Evolutionary conservation across 73 alveolate species (phyloP).

Genomic region (Paramecium biaurelia): DNA sequence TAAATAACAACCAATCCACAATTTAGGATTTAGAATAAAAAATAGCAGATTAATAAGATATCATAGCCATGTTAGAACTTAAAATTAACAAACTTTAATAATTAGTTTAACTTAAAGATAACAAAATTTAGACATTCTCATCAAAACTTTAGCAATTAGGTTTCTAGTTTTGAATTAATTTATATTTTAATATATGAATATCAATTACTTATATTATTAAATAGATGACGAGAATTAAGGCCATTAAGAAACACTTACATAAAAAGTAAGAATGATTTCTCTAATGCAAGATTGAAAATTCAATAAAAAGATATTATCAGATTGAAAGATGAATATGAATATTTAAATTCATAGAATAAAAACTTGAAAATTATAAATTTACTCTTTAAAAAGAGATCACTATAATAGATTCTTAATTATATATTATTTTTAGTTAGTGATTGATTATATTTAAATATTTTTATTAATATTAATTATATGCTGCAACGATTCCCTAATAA

Average conservation of each 20-base stretch:
- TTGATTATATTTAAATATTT: too few relatives aligned
- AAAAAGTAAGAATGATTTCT: not conserved
- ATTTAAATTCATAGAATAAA: not conserved
- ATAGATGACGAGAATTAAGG: not conserved
- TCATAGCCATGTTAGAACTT: slow-evolving; percentile 60
- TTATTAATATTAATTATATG: not conserved
- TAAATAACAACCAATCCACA: slow-evolving; percentile 41
- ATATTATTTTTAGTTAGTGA: too few relatives aligned
- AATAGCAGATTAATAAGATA: slow-evolving; percentile 53
- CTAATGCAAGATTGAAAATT: too few relatives aligned
- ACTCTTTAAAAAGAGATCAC: too few relatives aligned
- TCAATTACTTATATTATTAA: not conserved
- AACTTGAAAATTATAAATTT: too few relatives aligned
- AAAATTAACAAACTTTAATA: slow-evolving; percentile 58
- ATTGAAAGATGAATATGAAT: not conserved
- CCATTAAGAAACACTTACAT: not conserved
- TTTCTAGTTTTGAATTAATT: not conserved
- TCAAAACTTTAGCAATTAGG: slow-evolving; percentile 56
- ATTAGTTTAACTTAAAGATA: slow-evolving; percentile 58
- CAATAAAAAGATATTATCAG: not conserved
- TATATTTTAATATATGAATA: not conserved
- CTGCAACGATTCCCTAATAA: not conserved
- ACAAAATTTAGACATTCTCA: slow-evolving; percentile 51
- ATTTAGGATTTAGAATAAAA: not conserved
- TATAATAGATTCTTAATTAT: too few relatives aligned